phyloP scores from a whole-genome alignment of 306 rosid species.

The Trifolium fragiferum region DNA sequence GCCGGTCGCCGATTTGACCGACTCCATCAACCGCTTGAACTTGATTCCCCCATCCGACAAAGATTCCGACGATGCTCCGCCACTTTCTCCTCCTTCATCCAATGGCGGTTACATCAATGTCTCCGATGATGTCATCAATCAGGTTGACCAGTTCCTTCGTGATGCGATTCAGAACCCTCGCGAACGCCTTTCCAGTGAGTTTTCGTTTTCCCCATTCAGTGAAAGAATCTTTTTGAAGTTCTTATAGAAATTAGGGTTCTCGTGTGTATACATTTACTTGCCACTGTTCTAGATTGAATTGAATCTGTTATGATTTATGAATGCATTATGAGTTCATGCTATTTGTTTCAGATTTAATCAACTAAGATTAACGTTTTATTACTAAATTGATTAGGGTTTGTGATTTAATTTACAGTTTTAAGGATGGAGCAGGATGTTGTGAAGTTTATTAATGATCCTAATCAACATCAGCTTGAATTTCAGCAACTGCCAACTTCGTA shows the following conservation, averaged over 20 bases:
- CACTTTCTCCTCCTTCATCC: slow-evolving; percentile 33
- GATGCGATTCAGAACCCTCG: slow-evolving; percentile 96
- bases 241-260: background rate
- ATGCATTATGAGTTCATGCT: background rate
- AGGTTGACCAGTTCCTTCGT: slow-evolving; percentile 87
- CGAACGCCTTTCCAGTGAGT: slow-evolving; percentile 88
- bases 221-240: background rate
- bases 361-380: background rate
- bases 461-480: slow-evolving; percentile 87
- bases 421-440: slow-evolving; percentile 97
- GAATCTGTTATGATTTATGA: background rate
- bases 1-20: slow-evolving; percentile 87
- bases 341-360: slow-evolving; percentile 22
- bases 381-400: background rate
- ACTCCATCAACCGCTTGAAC: slow-evolving; percentile 72
- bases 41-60: slow-evolving; percentile 62
- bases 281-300: too few species aligned
- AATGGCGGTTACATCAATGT: slow-evolving; percentile 41
- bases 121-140: slow-evolving; percentile 63
- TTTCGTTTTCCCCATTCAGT: slow-evolving; percentile 24
- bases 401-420: slow-evolving; percentile 61
- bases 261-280: too few species aligned
- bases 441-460: slow-evolving; percentile 85
- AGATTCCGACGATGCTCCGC: slow-evolving; percentile 42
- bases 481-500: slow-evolving; percentile 95